A percentile compares a stretch with the other conserved stretches of the same genome.
Evolutionary conservation across 257 asterid genomes (phyloP).

Genomic region (Nicotiana noctiflora): DNA sequence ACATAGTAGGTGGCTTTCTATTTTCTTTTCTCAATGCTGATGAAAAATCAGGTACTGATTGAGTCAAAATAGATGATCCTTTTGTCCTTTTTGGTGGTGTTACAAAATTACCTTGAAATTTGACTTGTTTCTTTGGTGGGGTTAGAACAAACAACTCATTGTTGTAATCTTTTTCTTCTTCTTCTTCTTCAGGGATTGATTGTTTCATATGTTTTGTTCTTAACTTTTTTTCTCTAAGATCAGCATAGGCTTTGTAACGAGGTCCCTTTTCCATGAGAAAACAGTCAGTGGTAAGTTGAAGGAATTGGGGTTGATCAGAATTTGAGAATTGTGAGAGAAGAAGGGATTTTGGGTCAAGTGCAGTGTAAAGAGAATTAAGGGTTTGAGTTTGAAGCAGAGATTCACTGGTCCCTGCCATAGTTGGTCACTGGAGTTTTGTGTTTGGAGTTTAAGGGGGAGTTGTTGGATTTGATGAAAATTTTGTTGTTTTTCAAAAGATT

Average conservation of each 20-base stretch:
- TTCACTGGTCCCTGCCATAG: conserved; percentile 47
- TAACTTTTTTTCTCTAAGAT: conserved; percentile 60
- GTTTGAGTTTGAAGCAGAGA: conserved; percentile 31
- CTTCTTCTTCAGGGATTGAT: conserved; percentile 14
- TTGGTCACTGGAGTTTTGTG: neutral
- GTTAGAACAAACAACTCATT: conserved; percentile 27
- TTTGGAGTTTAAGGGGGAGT: neutral
- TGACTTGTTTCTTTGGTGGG: conserved; percentile 69
- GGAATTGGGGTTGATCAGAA: conserved; percentile 39
- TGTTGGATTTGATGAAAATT: neutral
- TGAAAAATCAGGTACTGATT: conserved; percentile 88
- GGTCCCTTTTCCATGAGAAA: conserved; percentile 67
- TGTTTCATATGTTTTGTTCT: conserved; percentile 28
- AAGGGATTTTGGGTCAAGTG: conserved; percentile 56
- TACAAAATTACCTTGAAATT: conserved; percentile 37
- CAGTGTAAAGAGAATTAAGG: conserved; percentile 29
- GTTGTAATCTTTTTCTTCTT: neutral
- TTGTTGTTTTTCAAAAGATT: conserved; percentile 10
- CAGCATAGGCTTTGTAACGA: conserved; percentile 66
- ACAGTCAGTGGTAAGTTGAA: conserved; percentile 45
- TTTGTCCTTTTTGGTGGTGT: conserved; percentile 54
- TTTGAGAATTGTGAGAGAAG: conserved; percentile 58
- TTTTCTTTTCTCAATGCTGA: conserved; percentile 77
- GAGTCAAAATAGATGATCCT: conserved; percentile 46
- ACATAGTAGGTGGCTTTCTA: conserved; percentile 45